Evolutionary conservation across 2,329 filamentous ascomycete genomes (phyloP).

Genomic region (Cordyceps sp.): DNA sequence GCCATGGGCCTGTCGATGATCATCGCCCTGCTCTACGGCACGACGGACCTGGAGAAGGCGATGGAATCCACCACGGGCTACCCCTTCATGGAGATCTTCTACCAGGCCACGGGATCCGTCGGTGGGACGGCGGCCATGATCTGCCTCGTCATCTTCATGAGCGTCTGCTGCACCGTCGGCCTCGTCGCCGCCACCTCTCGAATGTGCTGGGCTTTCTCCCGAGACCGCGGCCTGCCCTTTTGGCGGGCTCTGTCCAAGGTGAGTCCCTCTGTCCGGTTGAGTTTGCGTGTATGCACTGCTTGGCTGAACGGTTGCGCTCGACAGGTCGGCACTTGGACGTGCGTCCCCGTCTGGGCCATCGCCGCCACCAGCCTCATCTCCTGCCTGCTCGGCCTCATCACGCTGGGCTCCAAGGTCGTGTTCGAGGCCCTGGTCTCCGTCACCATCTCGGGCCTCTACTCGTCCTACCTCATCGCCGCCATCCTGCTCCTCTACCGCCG

Average conservation of each 20-base stretch:
- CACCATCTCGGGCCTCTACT: slow-evolving; percentile 13
- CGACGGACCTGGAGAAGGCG: slow-evolving; percentile 28
- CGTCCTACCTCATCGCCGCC: slow-evolving; percentile 13
- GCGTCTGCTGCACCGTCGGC: slow-evolving; percentile 30
- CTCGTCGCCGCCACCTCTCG: slow-evolving; percentile 40
- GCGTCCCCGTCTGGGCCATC: slow-evolving; percentile 13
- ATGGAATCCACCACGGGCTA: slow-evolving; percentile 29
- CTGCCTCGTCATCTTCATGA: slow-evolving; percentile 28
- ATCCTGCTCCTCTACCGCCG: slow-evolving; percentile 13
- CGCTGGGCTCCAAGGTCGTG: slow-evolving; percentile 13
- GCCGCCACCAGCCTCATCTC: slow-evolving; percentile 10
- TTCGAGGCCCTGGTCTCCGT: slow-evolving; percentile 14
- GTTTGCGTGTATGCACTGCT: neutral
- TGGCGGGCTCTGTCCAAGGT: slow-evolving; percentile 12
- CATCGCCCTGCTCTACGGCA: slow-evolving; percentile 36
- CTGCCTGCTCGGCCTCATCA: slow-evolving; percentile 15
- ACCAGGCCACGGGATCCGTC: slow-evolving; percentile 28
- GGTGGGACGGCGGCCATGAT: slow-evolving; percentile 33
- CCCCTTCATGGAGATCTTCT: slow-evolving; percentile 43
- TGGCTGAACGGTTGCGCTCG: neutral
- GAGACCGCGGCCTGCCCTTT: slow-evolving; percentile 15
- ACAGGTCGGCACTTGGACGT: slow-evolving; percentile 8
- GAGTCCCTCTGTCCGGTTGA: neutral
- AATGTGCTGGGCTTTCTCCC: slow-evolving; percentile 35
- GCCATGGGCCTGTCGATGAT: slow-evolving; percentile 37